These are phyloP conservation scores for Celoporthe dispersa DNA, from an alignment of 2,329 filamentous ascomycete genomes.

Conservation along the genomic window DNA sequence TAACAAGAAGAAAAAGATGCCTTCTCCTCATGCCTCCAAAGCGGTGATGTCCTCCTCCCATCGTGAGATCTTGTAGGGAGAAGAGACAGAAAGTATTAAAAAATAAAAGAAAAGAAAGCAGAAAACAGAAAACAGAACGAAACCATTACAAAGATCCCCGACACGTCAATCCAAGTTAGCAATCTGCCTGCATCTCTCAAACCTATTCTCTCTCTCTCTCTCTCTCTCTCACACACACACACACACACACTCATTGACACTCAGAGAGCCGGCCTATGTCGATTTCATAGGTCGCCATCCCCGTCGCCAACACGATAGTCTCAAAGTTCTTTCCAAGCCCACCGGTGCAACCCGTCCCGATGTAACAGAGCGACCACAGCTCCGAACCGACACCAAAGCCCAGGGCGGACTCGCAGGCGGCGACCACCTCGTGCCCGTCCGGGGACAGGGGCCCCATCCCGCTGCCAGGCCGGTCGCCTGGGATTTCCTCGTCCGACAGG, in stretches of 20 bases:
- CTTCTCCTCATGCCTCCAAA: background rate
- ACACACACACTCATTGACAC: background rate
- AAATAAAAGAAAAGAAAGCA: background rate
- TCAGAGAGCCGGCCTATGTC: constrained; percentile 14
- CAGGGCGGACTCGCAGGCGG: constrained; percentile 40
- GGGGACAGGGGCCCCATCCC: constrained; percentile 34
- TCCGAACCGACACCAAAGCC: constrained; percentile 42
- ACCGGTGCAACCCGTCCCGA: constrained; percentile 45
- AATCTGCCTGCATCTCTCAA: too few species aligned
- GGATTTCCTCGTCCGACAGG: constrained; percentile 34
- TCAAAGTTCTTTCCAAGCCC: constrained; percentile 48
- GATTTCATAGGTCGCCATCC: constrained; percentile 44
- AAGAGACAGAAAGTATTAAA: background rate
- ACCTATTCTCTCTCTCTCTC: too few species aligned
- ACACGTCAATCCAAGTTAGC: too few species aligned
- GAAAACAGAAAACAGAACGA: too few species aligned
- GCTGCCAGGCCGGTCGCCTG: constrained; percentile 26
- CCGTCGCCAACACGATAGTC: constrained; percentile 47
- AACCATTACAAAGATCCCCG: too few species aligned
- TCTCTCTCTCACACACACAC: too few species aligned
- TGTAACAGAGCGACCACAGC: constrained; percentile 45
- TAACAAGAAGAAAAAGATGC: background rate
- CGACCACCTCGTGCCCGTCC: constrained; percentile 49
- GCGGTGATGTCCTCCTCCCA: background rate
- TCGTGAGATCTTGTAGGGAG: background rate